Evolutionary conservation across 345 rosid species (phyloP).

Genomic region (Brassica incana): DNA sequence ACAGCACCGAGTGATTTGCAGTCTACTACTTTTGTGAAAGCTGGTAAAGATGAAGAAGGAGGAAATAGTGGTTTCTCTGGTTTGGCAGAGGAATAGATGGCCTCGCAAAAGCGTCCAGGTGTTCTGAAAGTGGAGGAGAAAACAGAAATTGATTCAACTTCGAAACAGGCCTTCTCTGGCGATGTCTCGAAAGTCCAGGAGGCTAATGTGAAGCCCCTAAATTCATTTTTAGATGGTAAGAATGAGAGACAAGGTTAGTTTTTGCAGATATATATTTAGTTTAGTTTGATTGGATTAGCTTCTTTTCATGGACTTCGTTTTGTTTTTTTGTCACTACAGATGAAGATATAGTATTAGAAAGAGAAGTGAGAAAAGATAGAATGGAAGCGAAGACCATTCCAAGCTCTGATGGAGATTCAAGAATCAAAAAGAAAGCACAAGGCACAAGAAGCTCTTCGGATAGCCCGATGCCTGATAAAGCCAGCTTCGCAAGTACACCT

Average conservation of each 20-base stretch:
- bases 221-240: slow-evolving; percentile 3
- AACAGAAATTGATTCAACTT: slow-evolving; percentile 5
- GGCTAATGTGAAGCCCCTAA: background rate
- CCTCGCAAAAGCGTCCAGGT: slow-evolving; percentile 8
- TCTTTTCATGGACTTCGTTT: slow-evolving; percentile 10
- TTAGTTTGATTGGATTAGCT: slow-evolving; percentile 9
- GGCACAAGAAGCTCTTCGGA: slow-evolving; percentile 29
- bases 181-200: background rate
- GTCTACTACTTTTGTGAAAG: slow-evolving; percentile 3
- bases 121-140: slow-evolving; percentile 16
- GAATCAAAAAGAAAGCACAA: slow-evolving; percentile 45
- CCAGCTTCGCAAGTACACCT: slow-evolving; percentile 36
- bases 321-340: slow-evolving; percentile 44
- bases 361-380: slow-evolving; percentile 42
- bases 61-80: slow-evolving; percentile 32
- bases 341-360: slow-evolving; percentile 26
- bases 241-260: slow-evolving; percentile 39
- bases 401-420: slow-evolving; percentile 37
- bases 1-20: background rate
- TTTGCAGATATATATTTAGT: background rate
- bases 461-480: slow-evolving; percentile 35
- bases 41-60: background rate
- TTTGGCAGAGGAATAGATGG: slow-evolving; percentile 21
- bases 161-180: slow-evolving; percentile 20
- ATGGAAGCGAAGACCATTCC: slow-evolving; percentile 37